Evolutionary conservation across 1,139 yeast species (phyloP).

Genomic region (Candida freyschussii): DNA sequence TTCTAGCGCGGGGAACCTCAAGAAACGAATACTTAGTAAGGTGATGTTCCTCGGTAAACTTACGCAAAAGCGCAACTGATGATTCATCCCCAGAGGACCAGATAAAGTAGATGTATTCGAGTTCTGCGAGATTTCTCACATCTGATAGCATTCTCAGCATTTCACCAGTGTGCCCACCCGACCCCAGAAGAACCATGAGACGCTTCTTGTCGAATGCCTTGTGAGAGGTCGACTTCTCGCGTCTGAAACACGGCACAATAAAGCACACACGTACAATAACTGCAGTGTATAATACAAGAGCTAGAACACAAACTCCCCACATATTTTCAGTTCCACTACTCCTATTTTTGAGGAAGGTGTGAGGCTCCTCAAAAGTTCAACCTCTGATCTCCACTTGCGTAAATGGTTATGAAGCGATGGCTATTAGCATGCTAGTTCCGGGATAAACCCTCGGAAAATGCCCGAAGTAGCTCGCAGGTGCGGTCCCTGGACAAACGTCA

Average conservation of each 20-base stretch:
- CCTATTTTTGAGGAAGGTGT: too few relatives aligned
- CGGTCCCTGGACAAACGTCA: too few relatives aligned
- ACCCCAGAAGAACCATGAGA: slow-evolving; percentile 61
- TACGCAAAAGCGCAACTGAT: slow-evolving; percentile 47
- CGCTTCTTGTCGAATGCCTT: slow-evolving; percentile 11
- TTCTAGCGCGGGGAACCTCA: slow-evolving; percentile 66
- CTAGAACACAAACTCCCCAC: slow-evolving; percentile 9
- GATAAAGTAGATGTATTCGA: slow-evolving; percentile 28
- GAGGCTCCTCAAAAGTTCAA: too few relatives aligned
- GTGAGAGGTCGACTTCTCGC: neutral
- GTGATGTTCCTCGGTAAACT: slow-evolving; percentile 33
- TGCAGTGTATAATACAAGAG: slow-evolving; percentile 8
- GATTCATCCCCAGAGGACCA: slow-evolving; percentile 51
- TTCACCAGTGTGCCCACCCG: slow-evolving; percentile 97
- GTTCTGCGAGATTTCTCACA: slow-evolving; percentile 28
- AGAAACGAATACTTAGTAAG: slow-evolving; percentile 23
- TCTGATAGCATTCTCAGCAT: slow-evolving; percentile 64
- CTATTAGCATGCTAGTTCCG: too few relatives aligned
- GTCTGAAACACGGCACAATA: slow-evolving; percentile 12
- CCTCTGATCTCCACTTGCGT: too few relatives aligned
- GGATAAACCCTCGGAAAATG: too few relatives aligned
- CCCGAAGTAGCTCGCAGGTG: too few relatives aligned
- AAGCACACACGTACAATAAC: slow-evolving; percentile 12
- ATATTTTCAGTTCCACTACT: too few relatives aligned
- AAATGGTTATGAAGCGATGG: too few relatives aligned